Evolutionary conservation across 495 filamentous ascomycete species (phyloP), one percentile per base, ranked within the genome.

Genomic region (Cladorrhinum samala): DNA sequence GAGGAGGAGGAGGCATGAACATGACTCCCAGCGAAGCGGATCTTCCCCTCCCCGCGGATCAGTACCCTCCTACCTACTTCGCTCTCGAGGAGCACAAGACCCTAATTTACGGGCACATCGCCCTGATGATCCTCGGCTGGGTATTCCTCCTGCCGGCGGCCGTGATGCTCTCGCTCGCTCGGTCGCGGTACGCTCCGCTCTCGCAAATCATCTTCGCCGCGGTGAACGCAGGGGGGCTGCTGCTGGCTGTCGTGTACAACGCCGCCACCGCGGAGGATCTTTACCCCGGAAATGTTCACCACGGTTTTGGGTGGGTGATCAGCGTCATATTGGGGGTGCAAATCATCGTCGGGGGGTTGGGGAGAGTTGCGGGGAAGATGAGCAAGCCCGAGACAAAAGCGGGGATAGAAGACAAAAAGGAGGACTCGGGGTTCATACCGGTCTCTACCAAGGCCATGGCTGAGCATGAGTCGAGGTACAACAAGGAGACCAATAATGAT

Each of bases 201-300:
- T 71, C 79, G 20, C 91, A 97, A 65, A 78, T 91, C 55, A 49
- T 80, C 2, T 97, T 98, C 70, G 71, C 92, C 36, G 67, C 80
- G 9, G 63, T 83, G 23, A 92, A 95, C 67, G 83, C 74, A 3
- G 59, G 86, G 14, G 90, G 86, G 36, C 58, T 94, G 49, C 63
- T 94, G 20, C 61, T 91, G 37, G 86, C 83, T 2, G 79, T 84
- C 49, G 73, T 93, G 17, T 95, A 96, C 72, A 88, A 91, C 65
- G 76, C 76, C 65, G 76, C 76, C 57, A 83, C 80, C 44, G 96
- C 90, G 0, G 91, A 91, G 2, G 89, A 96, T 65, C 71, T 98
- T 17, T 97, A 96, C 64, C 80, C 83, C 46, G 86, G 88, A 63
- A 95, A 96, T 63, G 80, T 86, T 5, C 94, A 97, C 65, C 84